Percentiles rank a stretch among this genome's conserved stretches.
phyloP scores from a whole-genome alignment of 768 basidiomycete species.

The Hygrophoropsis aurantiaca region DNA sequence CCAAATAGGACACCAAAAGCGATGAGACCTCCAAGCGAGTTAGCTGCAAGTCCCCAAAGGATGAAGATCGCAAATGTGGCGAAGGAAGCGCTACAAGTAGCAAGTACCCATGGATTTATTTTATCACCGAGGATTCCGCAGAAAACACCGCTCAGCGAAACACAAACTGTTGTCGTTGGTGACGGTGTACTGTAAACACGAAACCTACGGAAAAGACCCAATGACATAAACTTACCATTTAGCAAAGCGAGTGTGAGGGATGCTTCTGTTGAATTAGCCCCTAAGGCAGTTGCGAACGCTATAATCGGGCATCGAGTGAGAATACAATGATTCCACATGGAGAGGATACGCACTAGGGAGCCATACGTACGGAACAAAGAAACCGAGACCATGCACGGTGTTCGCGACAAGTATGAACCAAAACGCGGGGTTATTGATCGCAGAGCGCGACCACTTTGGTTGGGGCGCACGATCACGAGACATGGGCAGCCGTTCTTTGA shows the following conservation, averaged over 20 bases:
- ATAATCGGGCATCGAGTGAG: not conserved
- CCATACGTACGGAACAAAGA: conserved; percentile 26
- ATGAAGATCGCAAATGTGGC: conserved; percentile 28
- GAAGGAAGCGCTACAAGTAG: conserved; percentile 14
- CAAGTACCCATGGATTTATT: conserved; percentile 23
- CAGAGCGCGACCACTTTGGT: conserved; percentile 9
- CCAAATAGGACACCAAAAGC: conserved; percentile 30
- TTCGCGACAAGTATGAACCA: conserved; percentile 24
- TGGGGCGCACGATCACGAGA: conserved; percentile 16
- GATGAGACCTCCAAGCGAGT: conserved; percentile 22
- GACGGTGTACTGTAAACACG: no score
- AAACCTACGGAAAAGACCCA: no score
- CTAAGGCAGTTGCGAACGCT: conserved; percentile 26
- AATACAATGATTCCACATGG: not conserved
- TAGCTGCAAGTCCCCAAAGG: conserved; percentile 29
- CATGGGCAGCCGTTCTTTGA: conserved; percentile 26
- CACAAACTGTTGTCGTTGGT: conserved; percentile 7
- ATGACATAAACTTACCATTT: conserved; percentile 17
- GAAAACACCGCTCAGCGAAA: conserved; percentile 20
- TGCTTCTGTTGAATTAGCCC: conserved; percentile 16
- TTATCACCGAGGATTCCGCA: conserved; percentile 28
- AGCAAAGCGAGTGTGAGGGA: conserved; percentile 23
- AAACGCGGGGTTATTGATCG: conserved; percentile 20
- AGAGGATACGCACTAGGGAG: conserved; percentile 20
- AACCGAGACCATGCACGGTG: conserved; percentile 24